A percentile compares a stretch with the other conserved stretches of the same genome.
Conservation (phyloP, 2,329 filamentous ascomycete genomes). For the Fusarium albosuccineum region DNA sequence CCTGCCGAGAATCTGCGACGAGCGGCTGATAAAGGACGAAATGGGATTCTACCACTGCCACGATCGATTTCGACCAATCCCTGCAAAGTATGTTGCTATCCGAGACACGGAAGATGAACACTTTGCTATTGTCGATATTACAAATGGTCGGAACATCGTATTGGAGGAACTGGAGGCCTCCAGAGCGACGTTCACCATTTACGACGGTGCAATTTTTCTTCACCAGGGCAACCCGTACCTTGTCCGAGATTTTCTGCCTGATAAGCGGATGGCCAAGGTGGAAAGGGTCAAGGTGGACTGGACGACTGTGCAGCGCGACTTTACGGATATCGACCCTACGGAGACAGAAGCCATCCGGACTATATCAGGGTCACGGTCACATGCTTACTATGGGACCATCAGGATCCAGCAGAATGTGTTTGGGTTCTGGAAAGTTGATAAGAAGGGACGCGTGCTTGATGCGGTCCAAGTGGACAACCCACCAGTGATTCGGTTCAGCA, state of each 20-base stretch:
- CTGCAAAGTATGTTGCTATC: constrained; percentile 86
- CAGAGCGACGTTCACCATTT: constrained; percentile 94
- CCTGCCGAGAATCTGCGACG: constrained; percentile 76
- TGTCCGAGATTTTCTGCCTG: constrained; percentile 87
- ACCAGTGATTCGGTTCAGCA: constrained; percentile 84
- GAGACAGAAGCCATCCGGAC: constrained; percentile 89
- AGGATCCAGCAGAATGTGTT: constrained; percentile 91
- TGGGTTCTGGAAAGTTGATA: constrained; percentile 98
- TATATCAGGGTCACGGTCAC: constrained; percentile 71
- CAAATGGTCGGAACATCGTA: constrained; percentile 83
- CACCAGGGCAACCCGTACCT: constrained; percentile 96
- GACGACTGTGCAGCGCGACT: constrained; percentile 94
- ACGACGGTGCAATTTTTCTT: constrained; percentile 96
- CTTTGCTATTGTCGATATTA: constrained; percentile 92
- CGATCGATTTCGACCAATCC: constrained; percentile 86
- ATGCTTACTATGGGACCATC: constrained; percentile 88
- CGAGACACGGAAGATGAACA: constrained; percentile 90
- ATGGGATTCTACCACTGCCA: constrained; percentile 92
- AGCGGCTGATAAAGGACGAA: constrained; percentile 79
- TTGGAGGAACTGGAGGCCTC: constrained; percentile 97
- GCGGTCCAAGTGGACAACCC: constrained; percentile 94
- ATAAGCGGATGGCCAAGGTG: constrained; percentile 86
- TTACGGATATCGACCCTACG: constrained; percentile 91
- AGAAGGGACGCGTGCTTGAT: constrained; percentile 85
- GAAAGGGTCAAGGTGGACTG: constrained; percentile 92